These are phyloP conservation scores for Hypoxylon sp. DNA, from an alignment of 2,329 filamentous ascomycete species.

Conservation along the genomic window DNA sequence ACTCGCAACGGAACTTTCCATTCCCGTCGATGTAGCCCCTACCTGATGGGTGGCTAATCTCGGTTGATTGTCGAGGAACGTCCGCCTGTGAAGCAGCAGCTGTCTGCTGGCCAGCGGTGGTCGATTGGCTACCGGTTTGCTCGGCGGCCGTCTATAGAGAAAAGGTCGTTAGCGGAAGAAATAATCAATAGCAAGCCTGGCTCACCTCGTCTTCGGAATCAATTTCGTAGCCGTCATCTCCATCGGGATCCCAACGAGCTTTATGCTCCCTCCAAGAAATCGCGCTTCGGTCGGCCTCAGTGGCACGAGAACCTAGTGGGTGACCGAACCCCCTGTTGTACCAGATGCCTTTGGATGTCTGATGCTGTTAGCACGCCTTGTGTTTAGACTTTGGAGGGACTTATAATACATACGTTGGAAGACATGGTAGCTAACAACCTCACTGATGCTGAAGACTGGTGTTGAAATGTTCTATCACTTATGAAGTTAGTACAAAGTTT, in stretches of 20 bases:
- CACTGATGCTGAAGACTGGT: too few species aligned
- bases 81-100: neutral
- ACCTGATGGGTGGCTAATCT: neutral
- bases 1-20: neutral
- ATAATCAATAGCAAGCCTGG: neutral
- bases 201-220: neutral
- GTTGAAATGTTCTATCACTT: too few species aligned
- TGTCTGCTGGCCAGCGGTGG: neutral
- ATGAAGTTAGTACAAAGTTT: too few species aligned
- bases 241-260: too few species aligned
- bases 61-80: neutral
- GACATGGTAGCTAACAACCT: neutral
- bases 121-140: too few species aligned
- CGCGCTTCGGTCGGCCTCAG: too few species aligned
- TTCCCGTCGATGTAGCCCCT: neutral
- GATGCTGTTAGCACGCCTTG: neutral
- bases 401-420: neutral
- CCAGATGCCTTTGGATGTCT: neutral
- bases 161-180: neutral
- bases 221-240: too few species aligned
- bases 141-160: too few species aligned
- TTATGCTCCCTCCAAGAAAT: too few species aligned
- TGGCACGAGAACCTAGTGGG: neutral
- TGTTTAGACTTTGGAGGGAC: neutral
- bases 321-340: neutral